Conservation (phyloP, 441 rosid genomes). For the Populus hybrid region DNA sequence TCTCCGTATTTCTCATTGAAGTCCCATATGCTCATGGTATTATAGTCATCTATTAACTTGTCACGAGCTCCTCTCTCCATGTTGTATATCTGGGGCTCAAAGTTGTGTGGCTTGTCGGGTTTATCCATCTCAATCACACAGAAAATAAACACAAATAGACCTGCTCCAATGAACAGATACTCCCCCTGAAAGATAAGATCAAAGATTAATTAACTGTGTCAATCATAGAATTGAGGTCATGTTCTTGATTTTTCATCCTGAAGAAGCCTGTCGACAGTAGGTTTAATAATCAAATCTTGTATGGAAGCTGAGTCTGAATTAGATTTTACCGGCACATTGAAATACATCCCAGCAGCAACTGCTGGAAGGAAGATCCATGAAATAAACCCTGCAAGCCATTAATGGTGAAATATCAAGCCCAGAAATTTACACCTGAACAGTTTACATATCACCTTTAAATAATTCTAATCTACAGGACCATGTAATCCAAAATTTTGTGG, state of each 20-base stretch:
- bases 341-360: slow-evolving; percentile 61
- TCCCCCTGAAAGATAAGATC: slow-evolving; percentile 49
- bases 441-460: neutral
- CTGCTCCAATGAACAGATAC: slow-evolving; percentile 80
- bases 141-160: slow-evolving; percentile 51
- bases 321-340: slow-evolving; percentile 60
- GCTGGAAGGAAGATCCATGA: slow-evolving; percentile 90
- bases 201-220: neutral
- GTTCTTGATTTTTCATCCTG: neutral
- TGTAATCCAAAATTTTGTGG: neutral
- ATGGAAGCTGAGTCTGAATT: neutral
- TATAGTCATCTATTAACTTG: slow-evolving; percentile 75
- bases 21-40: slow-evolving; percentile 86
- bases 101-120: slow-evolving; percentile 85
- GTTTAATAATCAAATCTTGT: neutral
- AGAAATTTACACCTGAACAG: neutral
- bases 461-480: neutral
- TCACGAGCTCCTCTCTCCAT: slow-evolving; percentile 91
- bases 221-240: neutral
- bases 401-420: neutral
- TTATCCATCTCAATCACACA: slow-evolving; percentile 81
- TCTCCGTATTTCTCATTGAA: slow-evolving; percentile 90
- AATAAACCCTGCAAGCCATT: slow-evolving; percentile 44
- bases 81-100: slow-evolving; percentile 86
- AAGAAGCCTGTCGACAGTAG: neutral